phyloP scores from a whole-genome alignment of 1,139 yeast genomes.

The Magnusiomyces magnusii region DNA sequence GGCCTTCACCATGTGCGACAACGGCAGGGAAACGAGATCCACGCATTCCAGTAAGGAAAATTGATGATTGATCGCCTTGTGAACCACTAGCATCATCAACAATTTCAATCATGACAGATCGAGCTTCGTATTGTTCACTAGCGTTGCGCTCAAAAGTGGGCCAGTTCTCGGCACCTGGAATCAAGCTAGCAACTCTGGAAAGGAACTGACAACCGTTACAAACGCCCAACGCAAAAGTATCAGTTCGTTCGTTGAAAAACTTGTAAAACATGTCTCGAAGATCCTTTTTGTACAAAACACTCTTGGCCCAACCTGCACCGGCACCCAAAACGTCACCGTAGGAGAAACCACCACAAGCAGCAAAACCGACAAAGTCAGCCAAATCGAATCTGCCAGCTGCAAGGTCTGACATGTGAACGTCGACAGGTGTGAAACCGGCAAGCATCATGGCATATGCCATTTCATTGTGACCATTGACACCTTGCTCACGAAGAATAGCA shows the following conservation, averaged over 20 bases:
- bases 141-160: conserved; percentile 89
- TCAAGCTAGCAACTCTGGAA: conserved; percentile 76
- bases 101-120: conserved; percentile 85
- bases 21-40: conserved; percentile 92
- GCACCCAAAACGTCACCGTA: conserved; percentile 99
- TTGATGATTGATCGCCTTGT: conserved; percentile 40
- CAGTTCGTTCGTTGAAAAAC: conserved; percentile 79
- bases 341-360: conserved; percentile 99
- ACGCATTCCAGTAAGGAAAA: conserved; percentile 84
- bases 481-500: conserved; percentile 96
- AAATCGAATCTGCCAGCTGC: conserved; percentile 65
- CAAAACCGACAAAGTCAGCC: conserved; percentile 81
- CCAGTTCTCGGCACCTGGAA: conserved; percentile 96
- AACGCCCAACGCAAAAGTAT: conserved; percentile 98
- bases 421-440: conserved; percentile 90
- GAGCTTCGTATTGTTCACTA: conserved; percentile 95
- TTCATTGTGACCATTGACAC: conserved; percentile 97
- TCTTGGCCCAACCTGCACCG: conserved; percentile 99
- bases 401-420: conserved; percentile 96
- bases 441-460: conserved; percentile 97
- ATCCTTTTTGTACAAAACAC: conserved; percentile 77
- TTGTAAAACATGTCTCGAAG: conserved; percentile 68
- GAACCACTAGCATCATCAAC: conserved; percentile 39
- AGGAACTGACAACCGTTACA: conserved; percentile 99
- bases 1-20: conserved; percentile 99